Evolutionary conservation across 352 stramenopile species (phyloP), one percentile per base, ranked within the genome.

Genomic region (Phytophthora pseudosyringae): DNA sequence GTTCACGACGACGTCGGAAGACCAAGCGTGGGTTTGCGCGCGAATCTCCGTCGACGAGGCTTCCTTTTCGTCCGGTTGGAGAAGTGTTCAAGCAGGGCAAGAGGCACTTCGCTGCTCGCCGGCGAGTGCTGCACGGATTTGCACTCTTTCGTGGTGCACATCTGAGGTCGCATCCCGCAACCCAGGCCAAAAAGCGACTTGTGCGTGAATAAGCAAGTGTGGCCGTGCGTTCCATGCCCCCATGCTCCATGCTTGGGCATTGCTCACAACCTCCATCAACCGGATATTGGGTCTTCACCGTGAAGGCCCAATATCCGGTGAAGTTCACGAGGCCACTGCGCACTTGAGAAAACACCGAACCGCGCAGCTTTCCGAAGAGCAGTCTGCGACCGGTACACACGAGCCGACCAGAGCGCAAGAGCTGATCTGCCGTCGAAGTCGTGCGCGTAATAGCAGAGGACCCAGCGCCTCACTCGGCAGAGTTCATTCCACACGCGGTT

Each of bases 91-190:
- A 21, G 21, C 21, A 21, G 21, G 21, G 21, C 26, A 28, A 64
- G 18, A 21, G 18, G 41, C 26, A 28, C 59, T 31, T 53, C 25
- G 54, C 18, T 52, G 47, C 48, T 63, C 55, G 61, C 56, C 61
- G 48, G 54, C 35, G 11, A 41, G 15, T 12, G 31, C 47, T 64
- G 50, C 41, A 63, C 18, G 18, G 65, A 73, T 69, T 69, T 73
- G 65, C 38, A 45, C 32, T 60, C 60, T 59, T 60, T 57, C 66
- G 45, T 67, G 61, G 45, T 67, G 61, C 67, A 56, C 67, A 74
- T 74, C 60, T 44, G 45, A 64, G 44, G 51, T 25, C 25, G 31
- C 44, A 68, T 69, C 59, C 59, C 65, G 26, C 52, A 73, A 73
- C 50, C 62, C 54, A 64, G 48, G 58, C 61, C 39, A 29, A 71